phyloP scores from a whole-genome alignment of 2,329 filamentous ascomycete species.

The Colletotrichum scovillei region DNA sequence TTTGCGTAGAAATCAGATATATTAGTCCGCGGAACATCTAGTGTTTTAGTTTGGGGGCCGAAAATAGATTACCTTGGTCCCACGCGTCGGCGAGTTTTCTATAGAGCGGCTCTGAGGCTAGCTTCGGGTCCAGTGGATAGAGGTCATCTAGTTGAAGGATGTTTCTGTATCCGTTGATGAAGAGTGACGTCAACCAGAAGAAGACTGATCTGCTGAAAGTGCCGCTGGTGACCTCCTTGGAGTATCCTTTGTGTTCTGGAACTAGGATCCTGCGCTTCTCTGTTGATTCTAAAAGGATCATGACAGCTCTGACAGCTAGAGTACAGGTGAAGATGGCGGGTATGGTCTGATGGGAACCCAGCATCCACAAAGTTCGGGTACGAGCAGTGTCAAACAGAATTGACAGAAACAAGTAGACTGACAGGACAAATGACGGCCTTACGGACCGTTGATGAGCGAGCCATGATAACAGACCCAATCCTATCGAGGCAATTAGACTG shows the following conservation, averaged over 20 bases:
- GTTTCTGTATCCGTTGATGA: conserved; percentile 59
- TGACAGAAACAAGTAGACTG: conserved; percentile 33
- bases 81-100: conserved; percentile 36
- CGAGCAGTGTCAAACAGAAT: conserved; percentile 36
- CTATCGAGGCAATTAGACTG: conserved; percentile 13
- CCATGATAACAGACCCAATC: conserved; percentile 23
- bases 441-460: conserved; percentile 30
- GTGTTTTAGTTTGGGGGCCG: neutral
- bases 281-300: conserved; percentile 38
- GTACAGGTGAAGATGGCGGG: conserved; percentile 35
- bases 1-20: neutral
- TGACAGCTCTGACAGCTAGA: conserved; percentile 31
- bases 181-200: conserved; percentile 64
- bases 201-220: conserved; percentile 61
- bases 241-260: conserved; percentile 53
- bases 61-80: conserved; percentile 35
- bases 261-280: conserved; percentile 47
- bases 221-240: conserved; percentile 63
- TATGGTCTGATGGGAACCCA: conserved; percentile 23
- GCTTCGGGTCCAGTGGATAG: conserved; percentile 38
- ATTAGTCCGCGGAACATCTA: conserved; percentile 24
- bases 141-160: conserved; percentile 52
- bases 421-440: conserved; percentile 35
- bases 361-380: conserved; percentile 37
- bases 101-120: conserved; percentile 35